Percentiles rank a stretch among this genome's conserved stretches.
Conservation (phyloP, 2,329 filamentous ascomycete species). For the Cadophora luteo-olivacea region DNA sequence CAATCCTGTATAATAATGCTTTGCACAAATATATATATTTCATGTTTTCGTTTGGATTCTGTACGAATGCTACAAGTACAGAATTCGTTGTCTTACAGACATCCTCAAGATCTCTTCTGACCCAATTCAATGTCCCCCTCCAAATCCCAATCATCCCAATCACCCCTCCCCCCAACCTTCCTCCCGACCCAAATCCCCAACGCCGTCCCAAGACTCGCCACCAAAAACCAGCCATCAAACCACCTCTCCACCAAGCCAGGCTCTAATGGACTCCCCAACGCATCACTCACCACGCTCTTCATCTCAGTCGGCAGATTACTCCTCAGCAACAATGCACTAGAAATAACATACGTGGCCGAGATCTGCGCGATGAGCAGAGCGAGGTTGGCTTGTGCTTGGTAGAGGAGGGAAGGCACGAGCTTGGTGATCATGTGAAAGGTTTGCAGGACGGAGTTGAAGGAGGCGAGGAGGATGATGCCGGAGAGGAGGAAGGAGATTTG, state of each 20-base stretch:
- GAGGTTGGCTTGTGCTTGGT: slow-evolving; percentile 74
- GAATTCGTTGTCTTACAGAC: neutral
- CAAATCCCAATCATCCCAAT: slow-evolving; percentile 65
- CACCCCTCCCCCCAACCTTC: slow-evolving; percentile 57
- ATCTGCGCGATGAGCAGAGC: slow-evolving; percentile 83
- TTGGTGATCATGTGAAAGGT: slow-evolving; percentile 83
- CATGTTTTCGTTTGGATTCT: neutral
- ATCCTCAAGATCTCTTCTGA: slow-evolving; percentile 66
- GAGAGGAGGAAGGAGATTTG: slow-evolving; percentile 85
- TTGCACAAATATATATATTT: neutral
- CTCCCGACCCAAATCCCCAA: slow-evolving; percentile 76
- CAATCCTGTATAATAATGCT: neutral
- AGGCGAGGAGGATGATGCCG: slow-evolving; percentile 81
- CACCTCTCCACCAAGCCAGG: slow-evolving; percentile 74
- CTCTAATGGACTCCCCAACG: slow-evolving; percentile 77
- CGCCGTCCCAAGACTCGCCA: slow-evolving; percentile 69
- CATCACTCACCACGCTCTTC: slow-evolving; percentile 77
- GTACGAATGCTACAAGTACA: neutral
- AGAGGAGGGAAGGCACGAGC: slow-evolving; percentile 75
- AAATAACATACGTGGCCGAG: slow-evolving; percentile 85
- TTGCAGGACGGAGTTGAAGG: slow-evolving; percentile 83
- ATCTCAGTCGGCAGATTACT: slow-evolving; percentile 81
- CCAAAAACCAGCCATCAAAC: slow-evolving; percentile 88
- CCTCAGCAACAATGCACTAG: slow-evolving; percentile 75
- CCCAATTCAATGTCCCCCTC: slow-evolving; percentile 72